These are phyloP conservation scores for Lasiosphaeria miniovina DNA, from an alignment of 495 filamentous ascomycete species.

Conservation along the genomic window DNA sequence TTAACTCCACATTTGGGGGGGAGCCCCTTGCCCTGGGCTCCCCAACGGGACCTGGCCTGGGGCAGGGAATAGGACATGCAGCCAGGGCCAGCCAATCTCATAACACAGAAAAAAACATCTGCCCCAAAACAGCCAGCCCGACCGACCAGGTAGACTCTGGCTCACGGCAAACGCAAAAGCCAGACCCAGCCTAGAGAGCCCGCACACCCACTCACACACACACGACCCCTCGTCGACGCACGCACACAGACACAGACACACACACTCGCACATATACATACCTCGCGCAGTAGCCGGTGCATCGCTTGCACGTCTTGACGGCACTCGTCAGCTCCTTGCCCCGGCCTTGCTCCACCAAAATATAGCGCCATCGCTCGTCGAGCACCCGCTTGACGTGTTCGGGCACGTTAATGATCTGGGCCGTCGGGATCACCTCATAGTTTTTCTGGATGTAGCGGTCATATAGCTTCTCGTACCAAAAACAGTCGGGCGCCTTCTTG, in stretches of 20 bases:
- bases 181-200: no score
- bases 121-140: no score
- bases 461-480: constrained; percentile 97
- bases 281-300: constrained; percentile 83
- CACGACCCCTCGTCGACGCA: no score
- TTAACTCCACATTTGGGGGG: constrained; percentile 1
- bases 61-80: no score
- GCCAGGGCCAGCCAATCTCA: no score
- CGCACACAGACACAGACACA: no score
- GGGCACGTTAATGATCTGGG: constrained; percentile 92
- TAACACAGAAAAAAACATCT: no score
- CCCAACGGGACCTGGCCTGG: no score
- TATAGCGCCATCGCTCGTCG: constrained; percentile 91
- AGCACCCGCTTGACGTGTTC: constrained; percentile 89
- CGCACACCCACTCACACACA: no score
- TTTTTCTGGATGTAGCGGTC: constrained; percentile 97
- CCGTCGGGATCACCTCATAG: constrained; percentile 93
- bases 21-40: no score
- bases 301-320: constrained; percentile 94
- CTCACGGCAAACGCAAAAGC: no score
- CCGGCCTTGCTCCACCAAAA: constrained; percentile 85
- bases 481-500: constrained; percentile 76
- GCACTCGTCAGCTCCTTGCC: constrained; percentile 94
- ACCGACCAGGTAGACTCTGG: no score
- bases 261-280: constrained; percentile 41